Evolutionary conservation across 768 basidiomycete genomes (phyloP), one percentile per base, ranked within the genome.

Genomic region (Baorangia bicolor): DNA sequence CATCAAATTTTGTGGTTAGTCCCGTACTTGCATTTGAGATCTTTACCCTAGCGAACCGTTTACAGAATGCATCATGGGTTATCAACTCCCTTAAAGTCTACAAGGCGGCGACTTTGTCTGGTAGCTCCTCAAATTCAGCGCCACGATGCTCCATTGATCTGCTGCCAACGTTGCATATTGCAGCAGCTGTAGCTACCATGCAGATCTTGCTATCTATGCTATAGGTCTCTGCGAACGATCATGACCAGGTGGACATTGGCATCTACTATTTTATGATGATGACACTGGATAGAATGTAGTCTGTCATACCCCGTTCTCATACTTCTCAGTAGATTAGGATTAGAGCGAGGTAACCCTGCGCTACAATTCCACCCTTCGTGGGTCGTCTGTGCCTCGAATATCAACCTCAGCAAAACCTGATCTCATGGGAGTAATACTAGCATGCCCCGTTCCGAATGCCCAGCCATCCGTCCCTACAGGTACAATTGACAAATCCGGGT

Each of bases 391-490:
- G 18, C 20, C 47, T 34, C n/a, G 44, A 23, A 46, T 50, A 46
- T 53, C 58, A 27, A 46, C 64, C 66, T 92, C 89, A 10, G 82
- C 90, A 64, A 92, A 93, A 54, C 80, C 77, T 16, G 92, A 85
- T 51, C 83, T 78, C 51, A 94, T 71, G 5, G 92, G 90, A 23
- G 92, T 92, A 3, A 94, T 84, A 60, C 88, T 89, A 33, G 82
- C 86, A 61, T 76, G 82, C 5, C 87, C 90, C 55, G 84, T 77
- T 54, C 77, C 74, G 31, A 94, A 74, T 16, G 90, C 92, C 89
- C 90, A 92, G 0, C 82, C 84, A 69, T 97, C 94, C 11, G 89
- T 85, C 4, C 91, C 93, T 51, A 81, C 74, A 2, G 92, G 90
- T n/a, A 94, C 72, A 18, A 68, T 68, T 3, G 81, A 78, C 43